Conservation (phyloP, 2,329 filamentous ascomycete genomes). For the Cladobotryum mycophilum region DNA sequence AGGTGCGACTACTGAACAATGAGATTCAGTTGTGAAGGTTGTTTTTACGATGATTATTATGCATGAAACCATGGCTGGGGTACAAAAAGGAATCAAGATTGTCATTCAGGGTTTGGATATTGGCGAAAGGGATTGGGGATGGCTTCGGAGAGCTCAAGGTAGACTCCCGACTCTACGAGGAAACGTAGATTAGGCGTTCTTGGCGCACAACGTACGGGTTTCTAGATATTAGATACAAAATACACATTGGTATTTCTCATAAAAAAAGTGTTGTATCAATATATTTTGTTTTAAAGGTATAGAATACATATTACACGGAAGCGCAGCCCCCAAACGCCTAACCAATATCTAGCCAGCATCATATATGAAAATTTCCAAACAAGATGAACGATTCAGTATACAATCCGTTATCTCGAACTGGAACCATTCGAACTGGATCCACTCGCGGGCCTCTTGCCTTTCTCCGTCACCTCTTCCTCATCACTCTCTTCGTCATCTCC, state of each 20-base stretch:
- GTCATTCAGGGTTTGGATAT: constrained; percentile 8
- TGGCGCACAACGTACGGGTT: background rate
- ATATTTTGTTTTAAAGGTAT: no score
- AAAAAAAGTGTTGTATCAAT: no score
- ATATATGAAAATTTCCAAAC: background rate
- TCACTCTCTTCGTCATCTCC: constrained; percentile 53
- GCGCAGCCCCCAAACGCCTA: background rate
- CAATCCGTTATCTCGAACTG: background rate
- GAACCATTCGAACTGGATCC: background rate
- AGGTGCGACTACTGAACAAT: constrained; percentile 82
- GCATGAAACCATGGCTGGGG: constrained; percentile 6
- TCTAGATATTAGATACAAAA: constrained; percentile 3
- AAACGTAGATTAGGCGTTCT: constrained; percentile 7
- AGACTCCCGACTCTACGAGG: background rate
- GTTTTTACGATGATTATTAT: background rate
- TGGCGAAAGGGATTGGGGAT: constrained; percentile 1
- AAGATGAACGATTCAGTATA: background rate
- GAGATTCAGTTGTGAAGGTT: constrained; percentile 68
- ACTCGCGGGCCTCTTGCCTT: background rate
- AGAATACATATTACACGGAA: background rate
- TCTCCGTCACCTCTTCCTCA: constrained; percentile 25
- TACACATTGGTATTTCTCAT: background rate
- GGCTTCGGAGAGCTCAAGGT: background rate
- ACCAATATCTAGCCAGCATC: background rate
- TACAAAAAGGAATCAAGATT: background rate